These are phyloP conservation scores for Paspalum vaginatum DNA, from an alignment of 176 grass and related monocot genomes.

Conservation along the genomic window DNA sequence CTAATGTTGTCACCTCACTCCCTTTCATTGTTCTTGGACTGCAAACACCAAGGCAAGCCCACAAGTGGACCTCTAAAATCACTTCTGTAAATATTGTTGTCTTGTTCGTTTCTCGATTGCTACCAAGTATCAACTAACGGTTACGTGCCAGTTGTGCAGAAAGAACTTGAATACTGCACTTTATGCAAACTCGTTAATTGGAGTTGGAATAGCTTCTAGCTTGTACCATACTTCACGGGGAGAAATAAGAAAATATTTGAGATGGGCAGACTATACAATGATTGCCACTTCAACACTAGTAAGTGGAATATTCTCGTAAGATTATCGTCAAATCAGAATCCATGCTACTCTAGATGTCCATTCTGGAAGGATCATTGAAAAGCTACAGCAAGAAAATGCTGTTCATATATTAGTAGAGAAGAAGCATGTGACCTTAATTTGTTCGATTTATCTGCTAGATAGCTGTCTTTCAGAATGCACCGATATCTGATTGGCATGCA, in stretches of 20 bases:
- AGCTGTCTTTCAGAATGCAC: background rate
- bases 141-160: conserved; percentile 70
- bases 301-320: conserved; percentile 39
- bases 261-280: conserved; percentile 97
- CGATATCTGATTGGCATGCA: background rate
- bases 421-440: conserved; percentile 8
- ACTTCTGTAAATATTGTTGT: conserved; percentile 1
- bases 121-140: conserved; percentile 53
- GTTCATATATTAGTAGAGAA: no score
- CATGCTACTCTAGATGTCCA: background rate
- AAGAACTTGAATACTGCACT: conserved; percentile 77
- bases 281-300: conserved; percentile 88
- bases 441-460: background rate
- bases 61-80: conserved; percentile 19
- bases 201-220: conserved; percentile 95
- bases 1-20: conserved; percentile 90
- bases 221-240: conserved; percentile 89
- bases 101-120: conserved; percentile 10
- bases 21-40: conserved; percentile 89
- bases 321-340: conserved; percentile 4
- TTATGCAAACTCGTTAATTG: conserved; percentile 91
- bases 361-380: background rate
- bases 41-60: conserved; percentile 71
- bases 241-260: conserved; percentile 76
- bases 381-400: no score